Percentiles rank a stretch among this genome's conserved stretches.
phyloP scores from a whole-genome alignment of 805 yeast species.

The Hanseniaspora lindneri region DNA sequence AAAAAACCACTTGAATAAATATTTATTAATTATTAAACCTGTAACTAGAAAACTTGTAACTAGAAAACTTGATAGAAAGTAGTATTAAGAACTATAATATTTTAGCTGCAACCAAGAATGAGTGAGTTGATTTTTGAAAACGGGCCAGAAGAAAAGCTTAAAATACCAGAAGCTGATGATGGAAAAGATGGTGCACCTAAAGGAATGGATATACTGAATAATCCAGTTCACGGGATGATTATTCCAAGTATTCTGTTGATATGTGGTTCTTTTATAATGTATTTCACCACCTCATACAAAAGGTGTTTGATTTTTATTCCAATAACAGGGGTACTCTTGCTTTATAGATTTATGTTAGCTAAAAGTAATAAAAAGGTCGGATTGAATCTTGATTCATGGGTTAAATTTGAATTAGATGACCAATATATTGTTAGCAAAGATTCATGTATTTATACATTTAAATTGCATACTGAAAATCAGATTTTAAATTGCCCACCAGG shows the following conservation, averaged over 20 bases:
- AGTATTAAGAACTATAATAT: too few relatives aligned
- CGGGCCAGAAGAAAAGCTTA: conserved; percentile 11
- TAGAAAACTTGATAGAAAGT: too few relatives aligned
- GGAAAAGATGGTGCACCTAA: conserved; percentile 34
- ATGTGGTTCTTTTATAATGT: conserved; percentile 47
- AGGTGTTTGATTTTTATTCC: conserved; percentile 27
- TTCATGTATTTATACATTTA: conserved; percentile 62
- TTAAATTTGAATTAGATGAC: conserved; percentile 55
- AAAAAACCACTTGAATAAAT: too few relatives aligned
- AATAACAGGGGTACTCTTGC: conserved; percentile 29
- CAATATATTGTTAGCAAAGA: conserved; percentile 62
- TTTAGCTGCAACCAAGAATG: conserved; percentile 2
- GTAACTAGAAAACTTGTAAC: too few relatives aligned
- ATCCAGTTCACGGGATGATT: conserved; percentile 64
- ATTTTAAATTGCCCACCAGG: conserved; percentile 60
- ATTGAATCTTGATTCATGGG: conserved; percentile 47
- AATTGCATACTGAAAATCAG: conserved; percentile 48
- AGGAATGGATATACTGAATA: conserved; percentile 35
- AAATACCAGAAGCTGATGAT: conserved; percentile 17
- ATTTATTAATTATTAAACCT: too few relatives aligned
- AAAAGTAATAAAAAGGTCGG: conserved; percentile 32
- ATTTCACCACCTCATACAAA: conserved; percentile 30
- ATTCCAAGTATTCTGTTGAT: conserved; percentile 54
- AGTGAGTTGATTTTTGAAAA: conserved; percentile 15
- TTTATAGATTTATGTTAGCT: conserved; percentile 30